Conservation (phyloP, 73 alveolate genomes). For the Paramecium primaurelia region DNA sequence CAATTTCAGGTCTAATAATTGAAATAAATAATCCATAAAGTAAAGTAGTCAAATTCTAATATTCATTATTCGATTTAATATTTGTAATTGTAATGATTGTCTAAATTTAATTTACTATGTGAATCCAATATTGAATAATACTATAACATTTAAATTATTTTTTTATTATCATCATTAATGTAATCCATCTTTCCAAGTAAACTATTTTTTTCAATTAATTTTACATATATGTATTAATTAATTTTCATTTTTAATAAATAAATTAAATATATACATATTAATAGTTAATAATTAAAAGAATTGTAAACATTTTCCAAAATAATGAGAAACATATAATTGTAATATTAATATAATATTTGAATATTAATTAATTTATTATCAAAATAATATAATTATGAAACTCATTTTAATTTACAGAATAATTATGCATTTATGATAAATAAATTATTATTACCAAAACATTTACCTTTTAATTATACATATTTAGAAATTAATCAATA, state of each 20-base stretch:
- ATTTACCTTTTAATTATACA: background rate
- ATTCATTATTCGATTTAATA: background rate
- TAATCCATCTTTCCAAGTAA: background rate
- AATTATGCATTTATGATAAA: background rate
- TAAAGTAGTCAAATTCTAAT: background rate
- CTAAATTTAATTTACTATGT: background rate
- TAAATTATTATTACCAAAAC: background rate
- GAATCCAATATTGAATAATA: background rate
- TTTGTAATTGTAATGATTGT: background rate
- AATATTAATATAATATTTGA: background rate
- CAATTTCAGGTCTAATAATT: background rate
- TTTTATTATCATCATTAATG: background rate
- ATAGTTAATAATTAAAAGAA: background rate
- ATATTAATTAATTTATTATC: background rate
- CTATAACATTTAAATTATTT: background rate
- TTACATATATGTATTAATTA: background rate
- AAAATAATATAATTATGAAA: background rate
- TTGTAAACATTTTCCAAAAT: background rate
- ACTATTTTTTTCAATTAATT: background rate
- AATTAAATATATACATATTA: background rate
- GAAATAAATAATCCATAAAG: background rate
- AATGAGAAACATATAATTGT: background rate
- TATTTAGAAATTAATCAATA: background rate
- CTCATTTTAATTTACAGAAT: background rate
- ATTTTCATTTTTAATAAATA: background rate